Evolutionary conservation across 176 grass and related monocot species (phyloP), one percentile per base, ranked within the genome.

Genomic region (Ensete ventricosum): DNA sequence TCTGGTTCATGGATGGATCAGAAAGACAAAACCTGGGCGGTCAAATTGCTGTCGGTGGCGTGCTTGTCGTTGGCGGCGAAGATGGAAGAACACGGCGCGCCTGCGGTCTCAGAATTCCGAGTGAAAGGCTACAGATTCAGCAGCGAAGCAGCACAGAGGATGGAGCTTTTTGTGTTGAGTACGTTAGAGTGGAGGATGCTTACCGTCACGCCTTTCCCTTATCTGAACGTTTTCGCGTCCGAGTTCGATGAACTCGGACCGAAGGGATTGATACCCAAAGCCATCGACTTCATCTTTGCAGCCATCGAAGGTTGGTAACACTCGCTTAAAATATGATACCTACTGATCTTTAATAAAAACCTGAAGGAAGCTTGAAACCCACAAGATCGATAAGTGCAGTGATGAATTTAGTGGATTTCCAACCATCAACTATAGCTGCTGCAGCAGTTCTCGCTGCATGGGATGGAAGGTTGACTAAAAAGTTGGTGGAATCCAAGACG

Each of bases 151-250:
- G 49, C 60, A 43, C 73, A 60, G 55, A 60, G 54, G 17, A 75
- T 75, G 73, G 73, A 75, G 27, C 73, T 75, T 24, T 17, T 75
- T 1, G 73, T 75, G 19, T 60, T 75, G 27, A 75, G 27, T 50
- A 60, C 73, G 19, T 60, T 75, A 10, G 55, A 60, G 29, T 75
- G 73, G 73, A 54, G 73, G 16, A 21, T 75, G 73, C 29, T 8
- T 24, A 17, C 73, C 7, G 26, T 60, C 52, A 75, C 73, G 21
- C 73, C 73, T n/a, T 75, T 75, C 57, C 26, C 54, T 43, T 75
- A 75, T 49, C 73, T 75, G 27, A 60, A 43, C 14, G 59, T 49
- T 48, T 75, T 75, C 14, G 22, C 54, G 21, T 75, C 54, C 17
- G 62, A 75, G 55, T 75, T 60, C 49, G 2, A 60, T n/a, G 4